Evolutionary conservation across 345 rosid genomes (phyloP).

Genomic region (Eucalyptus virginea): DNA sequence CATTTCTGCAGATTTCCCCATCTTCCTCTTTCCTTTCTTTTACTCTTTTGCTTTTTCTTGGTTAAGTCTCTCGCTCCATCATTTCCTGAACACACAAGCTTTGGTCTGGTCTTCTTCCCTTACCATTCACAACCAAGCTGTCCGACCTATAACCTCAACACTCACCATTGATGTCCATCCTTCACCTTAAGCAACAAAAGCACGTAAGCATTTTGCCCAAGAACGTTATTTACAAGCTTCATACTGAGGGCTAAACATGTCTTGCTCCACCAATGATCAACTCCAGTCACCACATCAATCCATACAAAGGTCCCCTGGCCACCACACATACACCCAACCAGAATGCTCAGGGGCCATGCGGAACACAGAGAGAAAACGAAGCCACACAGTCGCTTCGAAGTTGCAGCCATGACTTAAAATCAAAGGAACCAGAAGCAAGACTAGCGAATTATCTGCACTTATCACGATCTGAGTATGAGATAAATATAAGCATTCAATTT

Average conservation of each 20-base stretch:
- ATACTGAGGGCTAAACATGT: neutral
- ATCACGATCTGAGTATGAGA: neutral
- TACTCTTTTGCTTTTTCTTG: neutral
- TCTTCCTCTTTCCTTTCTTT: neutral
- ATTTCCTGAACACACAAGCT: neutral
- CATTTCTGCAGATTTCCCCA: neutral
- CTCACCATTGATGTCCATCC: neutral
- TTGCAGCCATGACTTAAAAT: neutral
- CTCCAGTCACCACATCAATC: neutral
- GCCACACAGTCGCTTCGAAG: neutral
- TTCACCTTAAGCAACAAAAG: neutral
- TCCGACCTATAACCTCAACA: neutral
- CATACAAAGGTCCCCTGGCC: neutral
- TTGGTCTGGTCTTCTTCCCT: neutral
- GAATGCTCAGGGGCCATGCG: fast-evolving
- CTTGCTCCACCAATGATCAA: neutral
- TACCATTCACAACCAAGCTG: neutral
- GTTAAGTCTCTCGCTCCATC: neutral
- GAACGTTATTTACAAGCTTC: neutral
- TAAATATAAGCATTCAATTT: neutral
- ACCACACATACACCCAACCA: no score
- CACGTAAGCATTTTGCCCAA: neutral
- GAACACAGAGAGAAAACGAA: neutral
- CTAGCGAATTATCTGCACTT: neutral
- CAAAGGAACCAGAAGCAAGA: neutral